Evolutionary conservation across 345 rosid species (phyloP).

Genomic region (Lepidium aucheri): DNA sequence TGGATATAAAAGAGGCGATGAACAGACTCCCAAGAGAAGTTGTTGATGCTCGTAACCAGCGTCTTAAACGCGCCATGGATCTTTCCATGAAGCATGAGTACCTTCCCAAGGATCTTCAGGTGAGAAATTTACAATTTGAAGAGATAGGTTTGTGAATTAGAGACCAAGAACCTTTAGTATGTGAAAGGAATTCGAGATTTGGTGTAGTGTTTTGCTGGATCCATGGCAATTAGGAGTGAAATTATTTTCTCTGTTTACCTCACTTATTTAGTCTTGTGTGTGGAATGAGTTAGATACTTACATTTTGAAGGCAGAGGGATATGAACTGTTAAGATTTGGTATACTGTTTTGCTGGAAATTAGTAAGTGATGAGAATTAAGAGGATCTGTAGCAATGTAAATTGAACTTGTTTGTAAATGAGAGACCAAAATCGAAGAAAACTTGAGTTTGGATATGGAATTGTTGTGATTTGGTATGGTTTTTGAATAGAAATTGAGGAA

Average conservation of each 20-base stretch:
- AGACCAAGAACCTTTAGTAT: background rate
- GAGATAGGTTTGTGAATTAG: background rate
- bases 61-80: background rate
- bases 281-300: background rate
- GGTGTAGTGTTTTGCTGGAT: background rate
- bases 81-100: background rate
- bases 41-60: background rate
- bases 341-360: background rate
- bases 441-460: background rate
- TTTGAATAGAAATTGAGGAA: background rate
- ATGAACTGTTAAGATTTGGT: background rate
- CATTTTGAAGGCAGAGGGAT: background rate
- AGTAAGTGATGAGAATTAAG: background rate
- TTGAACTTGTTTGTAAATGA: background rate
- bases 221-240: background rate
- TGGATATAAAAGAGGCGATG: background rate
- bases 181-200: background rate
- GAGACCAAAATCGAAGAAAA: background rate
- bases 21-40: background rate
- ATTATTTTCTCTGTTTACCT: background rate
- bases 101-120: background rate
- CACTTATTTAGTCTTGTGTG: background rate
- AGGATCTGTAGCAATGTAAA: background rate
- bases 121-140: background rate
- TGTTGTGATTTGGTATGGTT: background rate